A percentile compares a stretch with the other conserved stretches of the same genome.
Conservation (phyloP, 73 alveolate species). For the Paramecium sonneborni region DNA sequence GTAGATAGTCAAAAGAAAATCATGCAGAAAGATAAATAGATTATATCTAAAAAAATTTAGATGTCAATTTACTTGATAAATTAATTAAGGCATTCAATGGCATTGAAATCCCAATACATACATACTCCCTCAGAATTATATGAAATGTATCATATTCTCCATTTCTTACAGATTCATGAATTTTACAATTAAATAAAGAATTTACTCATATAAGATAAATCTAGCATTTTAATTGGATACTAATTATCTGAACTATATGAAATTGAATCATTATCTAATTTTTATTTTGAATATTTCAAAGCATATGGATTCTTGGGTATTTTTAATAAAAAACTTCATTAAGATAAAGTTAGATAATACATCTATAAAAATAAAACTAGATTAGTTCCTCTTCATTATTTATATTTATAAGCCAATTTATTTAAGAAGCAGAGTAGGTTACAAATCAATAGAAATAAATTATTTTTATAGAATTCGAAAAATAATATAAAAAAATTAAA, state of each 20-base stretch:
- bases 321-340: background rate
- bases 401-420: background rate
- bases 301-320: background rate
- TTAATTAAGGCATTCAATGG: background rate
- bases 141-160: background rate
- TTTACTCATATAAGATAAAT: background rate
- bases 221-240: background rate
- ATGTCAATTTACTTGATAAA: background rate
- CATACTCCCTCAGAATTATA: background rate
- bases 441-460: background rate
- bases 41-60: background rate
- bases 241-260: background rate
- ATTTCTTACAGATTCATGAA: constrained; percentile 3
- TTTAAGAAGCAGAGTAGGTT: background rate
- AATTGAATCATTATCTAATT: background rate
- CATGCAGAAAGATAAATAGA: background rate
- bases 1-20: background rate
- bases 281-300: background rate
- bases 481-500: background rate
- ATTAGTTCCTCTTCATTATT: background rate
- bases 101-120: background rate
- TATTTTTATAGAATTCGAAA: background rate
- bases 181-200: background rate
- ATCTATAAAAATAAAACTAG: background rate
- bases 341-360: background rate